Conservation (phyloP, 2,329 filamentous ascomycete genomes). For the Kalmusia sp. region DNA sequence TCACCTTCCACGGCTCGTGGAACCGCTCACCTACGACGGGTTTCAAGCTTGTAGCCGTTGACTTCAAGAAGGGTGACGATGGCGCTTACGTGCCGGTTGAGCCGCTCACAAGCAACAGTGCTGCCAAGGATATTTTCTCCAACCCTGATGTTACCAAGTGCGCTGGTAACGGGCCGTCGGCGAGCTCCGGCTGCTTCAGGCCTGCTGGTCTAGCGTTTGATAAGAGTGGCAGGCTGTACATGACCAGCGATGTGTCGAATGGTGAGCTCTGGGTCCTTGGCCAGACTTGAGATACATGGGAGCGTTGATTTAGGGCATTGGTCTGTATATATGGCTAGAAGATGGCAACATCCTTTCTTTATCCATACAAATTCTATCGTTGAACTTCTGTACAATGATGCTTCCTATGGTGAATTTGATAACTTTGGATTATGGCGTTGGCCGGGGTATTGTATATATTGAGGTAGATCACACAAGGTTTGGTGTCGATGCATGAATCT, state of each 20-base stretch:
- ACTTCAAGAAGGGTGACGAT: conserved; percentile 50
- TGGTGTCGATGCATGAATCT: too few species aligned
- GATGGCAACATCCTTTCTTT: background rate
- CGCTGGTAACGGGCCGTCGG: conserved; percentile 47
- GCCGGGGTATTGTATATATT: too few species aligned
- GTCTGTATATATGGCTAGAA: conserved; percentile 6
- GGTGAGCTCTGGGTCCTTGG: conserved; percentile 42
- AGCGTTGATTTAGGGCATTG: background rate
- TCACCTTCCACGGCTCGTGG: conserved; percentile 77
- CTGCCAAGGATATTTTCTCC: conserved; percentile 61
- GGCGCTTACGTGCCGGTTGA: conserved; percentile 49
- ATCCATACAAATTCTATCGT: background rate
- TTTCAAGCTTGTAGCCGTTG: conserved; percentile 57
- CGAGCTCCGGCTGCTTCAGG: conserved; percentile 61
- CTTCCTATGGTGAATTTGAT: too few species aligned
- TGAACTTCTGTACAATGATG: too few species aligned
- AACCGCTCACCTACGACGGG: conserved; percentile 56
- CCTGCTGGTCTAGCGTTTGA: conserved; percentile 64
- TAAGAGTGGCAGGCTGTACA: conserved; percentile 61
- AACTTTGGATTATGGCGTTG: too few species aligned
- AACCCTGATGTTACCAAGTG: conserved; percentile 62
- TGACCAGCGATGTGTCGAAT: conserved; percentile 60
- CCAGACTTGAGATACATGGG: conserved; percentile 26
- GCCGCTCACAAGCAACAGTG: conserved; percentile 54
- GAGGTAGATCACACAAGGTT: too few species aligned